Evolutionary conservation across 192 early-diverging fungal genomes (phyloP).

Genomic region (Blastocladiella britannica): DNA sequence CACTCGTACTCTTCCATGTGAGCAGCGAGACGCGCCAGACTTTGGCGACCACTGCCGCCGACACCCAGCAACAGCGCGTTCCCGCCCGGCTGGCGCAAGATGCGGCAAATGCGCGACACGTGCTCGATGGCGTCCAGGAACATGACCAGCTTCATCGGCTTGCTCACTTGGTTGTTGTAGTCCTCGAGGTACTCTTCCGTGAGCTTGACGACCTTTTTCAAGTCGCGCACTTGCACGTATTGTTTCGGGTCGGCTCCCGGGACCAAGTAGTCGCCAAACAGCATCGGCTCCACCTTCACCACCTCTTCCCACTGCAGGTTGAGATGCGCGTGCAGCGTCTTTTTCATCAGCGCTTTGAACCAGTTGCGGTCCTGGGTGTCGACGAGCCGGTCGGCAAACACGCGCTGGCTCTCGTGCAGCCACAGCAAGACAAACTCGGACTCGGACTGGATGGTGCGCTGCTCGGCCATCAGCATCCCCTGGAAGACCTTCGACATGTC

Average conservation of each 20-base stretch:
- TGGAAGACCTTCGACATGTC: constrained; percentile 97
- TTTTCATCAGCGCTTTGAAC: constrained; percentile 73
- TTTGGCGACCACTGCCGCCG: constrained; percentile 92
- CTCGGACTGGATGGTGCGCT: constrained; percentile 48
- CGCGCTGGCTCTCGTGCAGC: constrained; percentile 90
- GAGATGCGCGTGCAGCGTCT: constrained; percentile 66
- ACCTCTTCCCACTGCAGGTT: constrained; percentile 51
- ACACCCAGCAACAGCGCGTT: constrained; percentile 95
- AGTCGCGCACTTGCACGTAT: constrained; percentile 72
- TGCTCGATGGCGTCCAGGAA: constrained; percentile 98
- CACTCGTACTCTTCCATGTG: constrained; percentile 97
- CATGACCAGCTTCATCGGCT: constrained; percentile 54
- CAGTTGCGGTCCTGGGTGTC: constrained; percentile 63
- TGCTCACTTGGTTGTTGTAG: constrained; percentile 98
- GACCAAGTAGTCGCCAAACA: constrained; percentile 77
- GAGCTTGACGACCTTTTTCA: constrained; percentile 78
- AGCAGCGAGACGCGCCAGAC: constrained; percentile 90
- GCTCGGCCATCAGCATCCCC: constrained; percentile 83
- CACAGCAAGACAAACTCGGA: constrained; percentile 84
- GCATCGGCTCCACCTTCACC: constrained; percentile 72
- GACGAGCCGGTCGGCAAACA: constrained; percentile 97
- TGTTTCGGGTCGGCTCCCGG: constrained; percentile 30
- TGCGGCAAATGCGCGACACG: constrained; percentile 89
- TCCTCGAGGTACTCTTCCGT: constrained; percentile 86
- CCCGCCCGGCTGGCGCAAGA: constrained; percentile 92